Base-by-base conservation (phyloP, 1,284 basidiomycete genomes). In the Coniferiporia sulphurascens region DNA sequence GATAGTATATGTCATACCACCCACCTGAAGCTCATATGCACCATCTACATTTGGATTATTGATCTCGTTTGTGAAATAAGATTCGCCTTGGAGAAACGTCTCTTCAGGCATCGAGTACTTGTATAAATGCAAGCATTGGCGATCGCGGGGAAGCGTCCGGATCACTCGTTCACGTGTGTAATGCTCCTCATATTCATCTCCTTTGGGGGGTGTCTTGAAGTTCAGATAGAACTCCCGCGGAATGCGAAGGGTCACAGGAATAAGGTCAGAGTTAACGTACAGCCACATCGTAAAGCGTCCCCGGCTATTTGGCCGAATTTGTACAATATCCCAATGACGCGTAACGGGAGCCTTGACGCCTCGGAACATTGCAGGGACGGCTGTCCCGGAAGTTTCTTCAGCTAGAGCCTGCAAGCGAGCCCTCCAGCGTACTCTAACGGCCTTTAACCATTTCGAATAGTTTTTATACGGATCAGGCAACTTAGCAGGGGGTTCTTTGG, bases 31-130 rank as follows among this genome's bases (percentile, higher is more conserved):
- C 74, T 99, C 97, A 69, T 90, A 99, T 1, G 98, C 91, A 1
- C 94, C 95, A 65, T 98, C 95, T 7, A 98, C 93, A 69, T 93
- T 95, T 0, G 95, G 92, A 67, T 96, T 92, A 70, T 97, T 98
- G 63, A 87, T 91, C 56, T 99, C 79, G 67, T 93, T 87, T 36
- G 93, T 89, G 69, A 98, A 98, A 70, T 97, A 91, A 58, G 91
- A 87, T 66, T 94, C 89, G 32, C 90, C 91, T 48, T 92, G 86
- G 36, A 90, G 78, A 71, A 89, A 99, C 13, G 87, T 74, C 3
- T 89, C 87, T 71, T 99, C 97, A 43, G 87, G 81, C 34, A 97
- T 93, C 1, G 84, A 80, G 52, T 99, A 75, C 65, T 87, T 89
- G 78, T 91, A 96, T 0, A 99, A 78, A 70, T 98, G 86, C 52